These are phyloP conservation scores for Colletotrichum zoysiae DNA, from an alignment of 2,329 filamentous ascomycete species.

Conservation along the genomic window DNA sequence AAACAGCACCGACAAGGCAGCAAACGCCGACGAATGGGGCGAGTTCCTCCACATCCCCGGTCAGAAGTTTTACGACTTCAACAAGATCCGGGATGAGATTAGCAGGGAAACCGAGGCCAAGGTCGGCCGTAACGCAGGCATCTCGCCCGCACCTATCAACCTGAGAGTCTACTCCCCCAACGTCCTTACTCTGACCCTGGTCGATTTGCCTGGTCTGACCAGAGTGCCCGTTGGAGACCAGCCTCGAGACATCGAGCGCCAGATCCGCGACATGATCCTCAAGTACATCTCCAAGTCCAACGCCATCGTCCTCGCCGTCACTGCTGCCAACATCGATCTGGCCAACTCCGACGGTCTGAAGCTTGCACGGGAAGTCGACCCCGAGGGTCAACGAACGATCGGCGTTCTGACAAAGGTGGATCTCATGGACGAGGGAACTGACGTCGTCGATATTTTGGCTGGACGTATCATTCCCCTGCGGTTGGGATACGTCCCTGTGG, in stretches of 20 bases:
- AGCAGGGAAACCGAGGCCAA: constrained; percentile 96
- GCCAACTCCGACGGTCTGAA: constrained; percentile 99
- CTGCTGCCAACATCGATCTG: constrained; percentile 96
- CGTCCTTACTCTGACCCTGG: constrained; percentile 94
- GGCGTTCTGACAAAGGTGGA: constrained; percentile 99
- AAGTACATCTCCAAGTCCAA: constrained; percentile 99
- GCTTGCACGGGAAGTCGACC: constrained; percentile 95
- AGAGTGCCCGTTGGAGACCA: constrained; percentile 98
- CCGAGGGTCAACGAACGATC: constrained; percentile 96
- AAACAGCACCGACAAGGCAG: constrained; percentile 81
- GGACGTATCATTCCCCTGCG: constrained; percentile 96
- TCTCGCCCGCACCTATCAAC: constrained; percentile 97
- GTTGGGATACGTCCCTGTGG: constrained; percentile 95
- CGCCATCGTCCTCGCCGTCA: constrained; percentile 96
- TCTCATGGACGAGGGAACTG: constrained; percentile 98
- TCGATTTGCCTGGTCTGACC: constrained; percentile 95
- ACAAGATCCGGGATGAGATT: constrained; percentile 98
- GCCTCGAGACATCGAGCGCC: constrained; percentile 94
- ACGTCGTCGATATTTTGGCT: constrained; percentile 98
- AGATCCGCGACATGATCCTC: constrained; percentile 97
- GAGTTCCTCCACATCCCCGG: constrained; percentile 98
- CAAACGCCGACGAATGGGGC: constrained; percentile 96
- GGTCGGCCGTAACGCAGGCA: constrained; percentile 95
- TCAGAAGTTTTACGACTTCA: constrained; percentile 98
- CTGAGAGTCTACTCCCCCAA: constrained; percentile 98